Evolutionary conservation across 768 basidiomycete species (phyloP), one percentile per base, ranked within the genome.

Genomic region (Imleria badia): DNA sequence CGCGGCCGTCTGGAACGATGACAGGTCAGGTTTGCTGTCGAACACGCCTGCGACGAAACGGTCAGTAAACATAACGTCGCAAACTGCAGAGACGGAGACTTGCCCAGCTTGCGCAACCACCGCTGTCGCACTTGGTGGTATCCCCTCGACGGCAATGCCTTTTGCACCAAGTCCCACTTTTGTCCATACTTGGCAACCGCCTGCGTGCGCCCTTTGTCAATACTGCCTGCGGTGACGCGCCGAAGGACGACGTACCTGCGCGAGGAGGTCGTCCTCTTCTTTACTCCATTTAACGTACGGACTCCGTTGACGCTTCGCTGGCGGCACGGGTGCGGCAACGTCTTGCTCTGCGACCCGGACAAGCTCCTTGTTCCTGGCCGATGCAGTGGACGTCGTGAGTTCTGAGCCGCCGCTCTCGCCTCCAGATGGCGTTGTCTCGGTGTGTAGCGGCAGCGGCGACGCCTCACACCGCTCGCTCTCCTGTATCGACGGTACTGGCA

Each of bases 281-380:
- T 71, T 76, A 22, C 66, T 76, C 75, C 76, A 76, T 45, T 76
- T 76, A 45, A 74, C 61, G 49, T 77, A 77, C 10, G 76, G 73
- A 52, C 72, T 76, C 31, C 74, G 63, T 40, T 68, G 69, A 45
- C 75, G 66, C 49, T 69, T 73, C 15, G 51, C 59, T n/a, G 71
- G 58, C 22, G 62, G 65, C 17, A 62, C 64, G 7, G 34, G 17
- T n/a, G 13, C 20, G 8, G 39, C 8, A 5, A 5, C 22, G 38
- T 70, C 73, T 30, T 69, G 73, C 14, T 73, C 74, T 1, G 59
- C 65, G 33, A 70, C 66, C 20, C 68, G 62, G 3, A 20, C 36
- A 22, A 68, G 56, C 2, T 60, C 64, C 55, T 63, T 70, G 45
- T 62, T 64, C 46, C 58, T 59, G 11, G 42, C 49, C 3, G 36